A percentile compares a stretch with the other conserved stretches of the same genome.
Evolutionary conservation across 139 green algal species (phyloP).

Genomic region (Chlamydomonas incerta): DNA sequence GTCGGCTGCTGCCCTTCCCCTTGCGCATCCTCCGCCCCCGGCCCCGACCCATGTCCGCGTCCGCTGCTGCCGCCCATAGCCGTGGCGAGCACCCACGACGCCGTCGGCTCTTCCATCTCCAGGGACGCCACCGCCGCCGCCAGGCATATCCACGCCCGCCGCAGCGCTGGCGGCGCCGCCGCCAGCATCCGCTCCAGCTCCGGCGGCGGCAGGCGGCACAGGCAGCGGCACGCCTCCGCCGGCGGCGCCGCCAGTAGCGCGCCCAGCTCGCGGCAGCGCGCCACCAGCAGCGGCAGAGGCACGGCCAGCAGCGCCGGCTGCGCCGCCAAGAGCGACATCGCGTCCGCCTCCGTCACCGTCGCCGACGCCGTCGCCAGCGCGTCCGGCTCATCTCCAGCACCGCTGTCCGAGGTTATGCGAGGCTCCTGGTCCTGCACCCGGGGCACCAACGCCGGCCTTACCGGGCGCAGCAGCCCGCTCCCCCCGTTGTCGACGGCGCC

Average conservation of each 20-base stretch:
- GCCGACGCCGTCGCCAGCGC: too few species aligned
- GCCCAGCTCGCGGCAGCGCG: not conserved
- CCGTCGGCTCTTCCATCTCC: not conserved
- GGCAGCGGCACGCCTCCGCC: not conserved
- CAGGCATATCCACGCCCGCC: not conserved
- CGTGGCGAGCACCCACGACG: not conserved
- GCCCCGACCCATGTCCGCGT: not conserved
- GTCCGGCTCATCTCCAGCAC: too few species aligned
- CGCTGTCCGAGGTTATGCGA: too few species aligned
- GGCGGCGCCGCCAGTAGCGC: not conserved
- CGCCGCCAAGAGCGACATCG: not conserved
- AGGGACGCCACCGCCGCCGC: not conserved
- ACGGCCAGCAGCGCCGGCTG: slow-evolving; percentile 27
- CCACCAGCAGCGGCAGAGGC: not conserved
- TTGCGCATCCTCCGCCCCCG: not conserved
- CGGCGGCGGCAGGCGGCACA: not conserved
- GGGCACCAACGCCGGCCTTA: too few species aligned
- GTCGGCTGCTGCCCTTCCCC: not conserved
- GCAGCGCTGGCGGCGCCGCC: not conserved
- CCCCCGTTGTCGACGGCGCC: too few species aligned
- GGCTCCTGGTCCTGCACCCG: too few species aligned
- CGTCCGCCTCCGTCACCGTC: not conserved
- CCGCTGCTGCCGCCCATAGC: not conserved
- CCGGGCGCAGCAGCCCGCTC: too few species aligned
- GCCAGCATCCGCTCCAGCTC: slow-evolving; percentile 23